phyloP scores from a whole-genome alignment of 208 protist genomes.

The Acanthamoeba royreba region DNA sequence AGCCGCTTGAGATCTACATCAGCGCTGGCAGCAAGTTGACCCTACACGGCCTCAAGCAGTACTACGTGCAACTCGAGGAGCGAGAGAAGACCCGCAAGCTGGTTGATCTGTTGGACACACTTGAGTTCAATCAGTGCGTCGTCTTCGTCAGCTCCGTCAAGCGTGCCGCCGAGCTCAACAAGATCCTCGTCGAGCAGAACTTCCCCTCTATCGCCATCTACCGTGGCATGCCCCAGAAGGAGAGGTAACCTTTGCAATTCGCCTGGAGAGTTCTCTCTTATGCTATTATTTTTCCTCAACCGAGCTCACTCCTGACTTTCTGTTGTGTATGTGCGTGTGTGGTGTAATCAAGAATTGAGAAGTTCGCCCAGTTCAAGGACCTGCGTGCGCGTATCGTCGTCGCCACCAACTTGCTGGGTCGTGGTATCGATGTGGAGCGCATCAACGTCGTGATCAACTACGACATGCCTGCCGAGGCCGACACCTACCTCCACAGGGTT shows the following conservation, averaged over 20 bases:
- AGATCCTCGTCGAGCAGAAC: slow-evolving; percentile 91
- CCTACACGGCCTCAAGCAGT: slow-evolving; percentile 98
- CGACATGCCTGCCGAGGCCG: slow-evolving; percentile 96
- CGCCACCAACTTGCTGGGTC: slow-evolving; percentile 98
- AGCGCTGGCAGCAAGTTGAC: slow-evolving; percentile 98
- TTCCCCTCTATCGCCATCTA: slow-evolving; percentile 96
- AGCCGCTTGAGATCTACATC: slow-evolving; percentile 96
- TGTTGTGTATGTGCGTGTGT: too few species aligned
- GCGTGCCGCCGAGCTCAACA: slow-evolving; percentile 91
- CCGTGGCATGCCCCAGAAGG: slow-evolving; percentile 91
- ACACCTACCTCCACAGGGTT: slow-evolving; percentile 98
- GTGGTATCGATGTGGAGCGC: slow-evolving; percentile 99
- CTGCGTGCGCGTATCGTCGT: slow-evolving; percentile 98
- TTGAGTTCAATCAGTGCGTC: slow-evolving; percentile 99
- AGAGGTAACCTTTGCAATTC: slow-evolving; percentile 68
- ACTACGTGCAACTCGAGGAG: slow-evolving; percentile 96
- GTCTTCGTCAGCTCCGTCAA: slow-evolving; percentile 97
- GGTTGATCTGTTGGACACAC: slow-evolving; percentile 95
- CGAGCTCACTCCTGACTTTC: too few species aligned
- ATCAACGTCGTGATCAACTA: slow-evolving; percentile 99
- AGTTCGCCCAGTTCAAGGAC: slow-evolving; percentile 95
- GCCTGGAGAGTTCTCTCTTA: slow-evolving; percentile 52
- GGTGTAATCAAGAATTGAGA: slow-evolving; percentile 56
- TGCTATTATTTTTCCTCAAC: too few species aligned
- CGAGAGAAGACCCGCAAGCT: slow-evolving; percentile 97